phyloP scores from a whole-genome alignment of 1,284 basidiomycete genomes.

The Coriolopsis trogii region DNA sequence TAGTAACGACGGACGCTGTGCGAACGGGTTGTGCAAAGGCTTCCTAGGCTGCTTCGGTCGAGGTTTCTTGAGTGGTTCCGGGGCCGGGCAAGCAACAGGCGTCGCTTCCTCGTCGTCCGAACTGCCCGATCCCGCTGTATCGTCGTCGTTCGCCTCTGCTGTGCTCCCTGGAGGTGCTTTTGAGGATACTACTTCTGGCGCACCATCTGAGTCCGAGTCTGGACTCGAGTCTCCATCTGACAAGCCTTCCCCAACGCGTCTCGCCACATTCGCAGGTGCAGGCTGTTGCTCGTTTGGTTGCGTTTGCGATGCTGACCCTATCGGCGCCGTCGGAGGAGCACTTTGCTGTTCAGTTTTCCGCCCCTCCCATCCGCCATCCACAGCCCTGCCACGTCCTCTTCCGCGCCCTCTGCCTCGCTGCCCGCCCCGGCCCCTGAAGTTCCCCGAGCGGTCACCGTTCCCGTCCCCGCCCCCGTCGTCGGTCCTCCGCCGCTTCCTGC shows the following conservation, averaged over 20 bases:
- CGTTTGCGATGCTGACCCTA: too few relatives aligned
- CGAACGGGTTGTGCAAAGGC: constrained; percentile 68
- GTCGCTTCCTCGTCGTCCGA: constrained; percentile 3
- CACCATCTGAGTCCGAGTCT: constrained; percentile 43
- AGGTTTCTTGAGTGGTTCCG: constrained; percentile 31
- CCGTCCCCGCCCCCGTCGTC: constrained; percentile 27
- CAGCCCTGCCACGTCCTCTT: constrained; percentile 36
- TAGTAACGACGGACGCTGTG: constrained; percentile 66
- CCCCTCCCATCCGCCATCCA: constrained; percentile 19
- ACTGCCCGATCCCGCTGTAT: constrained; percentile 9
- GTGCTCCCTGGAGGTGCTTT: constrained; percentile 39
- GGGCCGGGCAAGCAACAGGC: background rate
- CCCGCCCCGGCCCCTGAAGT: constrained; percentile 34
- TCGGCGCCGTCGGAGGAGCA: background rate
- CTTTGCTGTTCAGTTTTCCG: background rate
- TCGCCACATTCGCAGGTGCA: too few relatives aligned
- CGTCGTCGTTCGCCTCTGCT: background rate
- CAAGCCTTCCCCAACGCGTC: constrained; percentile 5
- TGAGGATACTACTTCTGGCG: constrained; percentile 67
- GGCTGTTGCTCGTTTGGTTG: too few relatives aligned
- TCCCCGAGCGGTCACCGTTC: constrained; percentile 25
- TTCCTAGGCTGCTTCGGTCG: constrained; percentile 53
- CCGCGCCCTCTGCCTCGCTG: constrained; percentile 40
- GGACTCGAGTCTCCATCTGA: constrained; percentile 24
- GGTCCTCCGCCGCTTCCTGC: constrained; percentile 34